These are phyloP conservation scores for Tuber calosporum DNA, from an alignment of 495 filamentous ascomycete genomes.

Conservation along the genomic window DNA sequence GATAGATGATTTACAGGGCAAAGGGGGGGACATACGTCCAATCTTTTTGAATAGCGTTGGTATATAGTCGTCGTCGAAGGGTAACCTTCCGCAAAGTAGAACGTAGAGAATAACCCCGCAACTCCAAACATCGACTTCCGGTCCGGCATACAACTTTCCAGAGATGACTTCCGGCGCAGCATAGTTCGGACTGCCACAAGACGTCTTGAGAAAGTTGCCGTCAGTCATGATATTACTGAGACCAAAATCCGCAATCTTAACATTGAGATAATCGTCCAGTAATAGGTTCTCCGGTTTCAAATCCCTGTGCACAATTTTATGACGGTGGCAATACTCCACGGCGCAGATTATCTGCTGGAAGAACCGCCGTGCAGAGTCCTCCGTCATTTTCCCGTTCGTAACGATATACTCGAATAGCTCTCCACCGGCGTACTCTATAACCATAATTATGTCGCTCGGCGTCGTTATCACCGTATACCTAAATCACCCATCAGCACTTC, in stretches of 20 bases:
- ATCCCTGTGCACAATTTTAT: constrained; percentile 97
- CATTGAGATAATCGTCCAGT: constrained; percentile 86
- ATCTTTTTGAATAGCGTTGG: constrained; percentile 82
- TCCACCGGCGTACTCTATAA: constrained; percentile 91
- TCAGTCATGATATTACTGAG: constrained; percentile 99
- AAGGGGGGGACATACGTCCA: constrained; percentile 43
- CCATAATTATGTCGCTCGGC: constrained; percentile 91
- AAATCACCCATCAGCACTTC: constrained; percentile 23
- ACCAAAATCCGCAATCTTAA: constrained; percentile 98
- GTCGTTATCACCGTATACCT: constrained; percentile 97
- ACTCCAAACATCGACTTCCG: constrained; percentile 98
- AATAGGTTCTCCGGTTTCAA: constrained; percentile 95
- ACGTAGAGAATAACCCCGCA: constrained; percentile 98
- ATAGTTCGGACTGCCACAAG: constrained; percentile 96
- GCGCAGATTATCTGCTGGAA: constrained; percentile 99
- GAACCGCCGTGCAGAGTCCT: constrained; percentile 85
- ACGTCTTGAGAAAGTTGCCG: constrained; percentile 96
- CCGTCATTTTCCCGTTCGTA: constrained; percentile 75
- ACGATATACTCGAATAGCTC: constrained; percentile 98
- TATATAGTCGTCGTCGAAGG: constrained; percentile 97
- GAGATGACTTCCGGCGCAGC: constrained; percentile 96
- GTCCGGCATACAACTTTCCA: constrained; percentile 93
- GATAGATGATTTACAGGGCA: background rate
- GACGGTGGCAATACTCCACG: constrained; percentile 96
- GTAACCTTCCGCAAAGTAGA: constrained; percentile 78